Evolutionary conservation across 2,329 filamentous ascomycete species (phyloP).

Genomic region (Stagonosporopsis chrysanthemi): DNA sequence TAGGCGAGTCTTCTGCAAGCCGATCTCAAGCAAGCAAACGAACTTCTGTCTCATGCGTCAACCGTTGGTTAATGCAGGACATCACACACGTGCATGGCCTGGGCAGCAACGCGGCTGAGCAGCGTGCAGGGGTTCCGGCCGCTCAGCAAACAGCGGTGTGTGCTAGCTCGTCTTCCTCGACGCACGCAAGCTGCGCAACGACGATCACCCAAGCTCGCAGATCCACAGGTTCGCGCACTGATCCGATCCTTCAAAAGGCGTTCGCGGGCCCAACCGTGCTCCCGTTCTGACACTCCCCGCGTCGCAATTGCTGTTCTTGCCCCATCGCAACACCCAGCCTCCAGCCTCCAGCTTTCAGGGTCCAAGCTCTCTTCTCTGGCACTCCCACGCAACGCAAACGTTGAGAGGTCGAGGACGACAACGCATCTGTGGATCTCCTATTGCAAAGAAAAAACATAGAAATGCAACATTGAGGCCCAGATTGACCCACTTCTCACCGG

Average conservation of each 20-base stretch:
- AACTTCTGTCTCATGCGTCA: not conserved
- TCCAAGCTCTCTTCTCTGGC: not conserved
- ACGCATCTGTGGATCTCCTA: slow-evolving; percentile 2
- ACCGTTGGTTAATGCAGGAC: slow-evolving; percentile 29
- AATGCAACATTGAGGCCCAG: slow-evolving; percentile 25
- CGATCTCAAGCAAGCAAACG: not conserved
- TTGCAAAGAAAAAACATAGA: slow-evolving; percentile 6
- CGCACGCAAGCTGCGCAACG: slow-evolving; percentile 9
- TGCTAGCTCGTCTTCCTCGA: slow-evolving; percentile 26
- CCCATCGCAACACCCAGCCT: not conserved
- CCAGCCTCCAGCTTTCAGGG: not conserved
- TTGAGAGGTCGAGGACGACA: slow-evolving; percentile 6
- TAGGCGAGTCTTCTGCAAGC: not conserved
- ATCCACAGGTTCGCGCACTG: slow-evolving; percentile 41
- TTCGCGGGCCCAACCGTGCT: slow-evolving; percentile 29
- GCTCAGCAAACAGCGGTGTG: slow-evolving; percentile 25
- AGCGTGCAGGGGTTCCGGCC: slow-evolving; percentile 28
- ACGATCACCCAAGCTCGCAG: slow-evolving; percentile 18
- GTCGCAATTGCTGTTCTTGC: not conserved
- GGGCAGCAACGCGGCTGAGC: slow-evolving; percentile 12
- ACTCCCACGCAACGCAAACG: not conserved
- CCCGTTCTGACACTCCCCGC: slow-evolving; percentile 2
- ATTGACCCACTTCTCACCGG: slow-evolving; percentile 25
- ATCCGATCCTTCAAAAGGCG: slow-evolving; percentile 14
- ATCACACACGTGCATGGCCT: slow-evolving; percentile 25